These are phyloP conservation scores for Apiospora sp. DNA, from an alignment of 2,329 filamentous ascomycete genomes.

Conservation along the genomic window DNA sequence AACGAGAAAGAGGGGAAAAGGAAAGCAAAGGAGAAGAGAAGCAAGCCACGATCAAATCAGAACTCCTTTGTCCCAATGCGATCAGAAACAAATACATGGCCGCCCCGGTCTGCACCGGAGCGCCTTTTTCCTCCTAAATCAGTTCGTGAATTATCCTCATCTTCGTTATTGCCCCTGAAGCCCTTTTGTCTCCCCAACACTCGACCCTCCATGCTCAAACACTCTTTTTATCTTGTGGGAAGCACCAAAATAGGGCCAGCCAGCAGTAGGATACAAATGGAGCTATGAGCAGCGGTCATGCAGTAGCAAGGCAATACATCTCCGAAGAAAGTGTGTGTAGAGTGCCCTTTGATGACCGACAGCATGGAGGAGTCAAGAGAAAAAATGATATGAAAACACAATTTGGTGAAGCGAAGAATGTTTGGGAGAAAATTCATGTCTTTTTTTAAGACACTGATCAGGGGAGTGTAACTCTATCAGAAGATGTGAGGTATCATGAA, in stretches of 20 bases:
- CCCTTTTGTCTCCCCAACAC: neutral
- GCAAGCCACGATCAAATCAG: constrained; percentile 27
- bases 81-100: constrained; percentile 35
- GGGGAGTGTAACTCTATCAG: constrained; percentile 42
- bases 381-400: constrained; percentile 31
- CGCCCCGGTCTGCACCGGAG: constrained; percentile 31
- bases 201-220: neutral
- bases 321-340: constrained; percentile 11
- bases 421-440: constrained; percentile 34
- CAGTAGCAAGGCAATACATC: neutral
- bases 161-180: neutral
- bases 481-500: constrained; percentile 52
- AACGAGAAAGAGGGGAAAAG: neutral
- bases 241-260: neutral
- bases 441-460: constrained; percentile 38
- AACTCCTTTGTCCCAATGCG: constrained; percentile 30
- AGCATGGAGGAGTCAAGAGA: constrained; percentile 28
- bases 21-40: constrained; percentile 22
- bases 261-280: neutral
- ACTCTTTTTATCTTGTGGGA: neutral
- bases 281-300: neutral
- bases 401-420: constrained; percentile 33
- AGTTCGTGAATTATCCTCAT: neutral
- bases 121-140: neutral
- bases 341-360: constrained; percentile 7